phyloP scores from a whole-genome alignment of 73 alveolate genomes.

The Paramecium sonneborni region DNA sequence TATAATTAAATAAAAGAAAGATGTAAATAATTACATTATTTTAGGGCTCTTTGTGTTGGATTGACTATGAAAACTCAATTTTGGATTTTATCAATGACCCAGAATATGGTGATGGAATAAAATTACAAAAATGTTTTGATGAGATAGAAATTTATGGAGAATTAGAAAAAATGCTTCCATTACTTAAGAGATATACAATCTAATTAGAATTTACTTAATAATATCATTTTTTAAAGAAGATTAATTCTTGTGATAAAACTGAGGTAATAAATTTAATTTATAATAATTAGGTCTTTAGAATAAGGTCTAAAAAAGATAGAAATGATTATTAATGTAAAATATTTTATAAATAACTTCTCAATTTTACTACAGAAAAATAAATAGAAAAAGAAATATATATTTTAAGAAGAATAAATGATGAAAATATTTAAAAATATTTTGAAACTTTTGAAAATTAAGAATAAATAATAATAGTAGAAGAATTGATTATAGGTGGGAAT shows the following conservation, averaged over 20 bases:
- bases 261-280: neutral
- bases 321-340: slow-evolving; percentile 10
- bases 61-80: slow-evolving; percentile 3
- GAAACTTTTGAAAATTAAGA: slow-evolving; percentile 9
- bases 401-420: neutral
- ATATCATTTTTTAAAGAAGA: neutral
- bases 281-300: neutral
- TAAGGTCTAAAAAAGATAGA: slow-evolving; percentile 4
- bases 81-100: neutral
- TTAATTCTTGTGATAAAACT: neutral
- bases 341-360: neutral
- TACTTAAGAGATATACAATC: neutral
- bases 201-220: neutral
- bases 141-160: neutral
- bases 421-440: neutral
- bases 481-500: neutral
- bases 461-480: neutral
- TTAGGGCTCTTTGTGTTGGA: neutral
- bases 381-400: neutral
- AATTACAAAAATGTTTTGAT: neutral
- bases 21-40: neutral
- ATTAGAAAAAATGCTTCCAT: neutral
- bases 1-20: neutral
- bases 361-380: neutral
- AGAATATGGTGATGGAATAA: neutral